phyloP scores from a whole-genome alignment of 2,329 filamentous ascomycete genomes.

The Chaetomiaceae sp. region DNA sequence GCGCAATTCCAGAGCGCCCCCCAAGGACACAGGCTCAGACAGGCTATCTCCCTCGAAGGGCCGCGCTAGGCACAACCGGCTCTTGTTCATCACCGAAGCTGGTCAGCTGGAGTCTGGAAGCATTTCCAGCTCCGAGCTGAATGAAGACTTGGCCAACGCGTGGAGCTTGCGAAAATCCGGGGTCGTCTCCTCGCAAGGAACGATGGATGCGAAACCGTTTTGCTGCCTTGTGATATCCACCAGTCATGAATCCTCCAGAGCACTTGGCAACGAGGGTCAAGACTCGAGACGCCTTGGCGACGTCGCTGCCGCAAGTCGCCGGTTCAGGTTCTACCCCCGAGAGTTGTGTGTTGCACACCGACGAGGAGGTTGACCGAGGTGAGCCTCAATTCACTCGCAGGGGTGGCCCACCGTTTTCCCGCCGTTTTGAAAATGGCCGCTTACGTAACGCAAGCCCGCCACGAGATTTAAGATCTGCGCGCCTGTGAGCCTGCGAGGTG shows the following conservation, averaged over 20 bases:
- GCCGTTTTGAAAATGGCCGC: not conserved
- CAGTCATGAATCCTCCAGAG: not conserved
- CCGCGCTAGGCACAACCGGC: too few species aligned
- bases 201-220: too few species aligned
- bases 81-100: too few species aligned
- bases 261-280: not conserved
- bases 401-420: not conserved
- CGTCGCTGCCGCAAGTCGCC: not conserved
- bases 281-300: not conserved
- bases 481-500: not conserved
- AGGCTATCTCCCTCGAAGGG: too few species aligned
- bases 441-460: not conserved
- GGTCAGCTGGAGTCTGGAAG: too few species aligned
- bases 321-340: too few species aligned
- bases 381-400: too few species aligned
- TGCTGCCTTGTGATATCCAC: not conserved
- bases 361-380: too few species aligned
- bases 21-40: too few species aligned
- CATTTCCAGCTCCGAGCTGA: too few species aligned
- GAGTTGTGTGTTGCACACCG: too few species aligned
- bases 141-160: not conserved
- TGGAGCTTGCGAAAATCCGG: not conserved
- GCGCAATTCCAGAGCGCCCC: not conserved
- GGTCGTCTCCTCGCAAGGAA: not conserved
- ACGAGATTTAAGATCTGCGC: too few species aligned